A percentile compares a stretch with the other conserved stretches of the same genome.
Conservation (phyloP, 2,329 filamentous ascomycete species). For the Myriosclerotinia scirpicola region DNA sequence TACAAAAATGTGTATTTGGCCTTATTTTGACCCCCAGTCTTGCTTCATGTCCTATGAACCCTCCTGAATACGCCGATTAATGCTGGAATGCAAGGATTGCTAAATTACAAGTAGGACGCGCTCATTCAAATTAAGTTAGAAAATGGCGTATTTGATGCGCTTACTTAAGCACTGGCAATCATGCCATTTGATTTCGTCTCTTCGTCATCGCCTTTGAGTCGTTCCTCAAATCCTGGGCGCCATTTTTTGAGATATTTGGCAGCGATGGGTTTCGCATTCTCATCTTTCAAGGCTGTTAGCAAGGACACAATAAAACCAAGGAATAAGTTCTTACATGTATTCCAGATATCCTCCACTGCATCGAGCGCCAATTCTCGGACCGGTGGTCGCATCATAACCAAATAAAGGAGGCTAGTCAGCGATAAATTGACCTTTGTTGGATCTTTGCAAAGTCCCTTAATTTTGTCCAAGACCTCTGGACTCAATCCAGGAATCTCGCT, state of each 20-base stretch:
- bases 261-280: constrained; percentile 62
- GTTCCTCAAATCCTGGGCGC: constrained; percentile 47
- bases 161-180: constrained; percentile 15
- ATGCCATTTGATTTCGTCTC: constrained; percentile 29
- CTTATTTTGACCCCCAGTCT: constrained; percentile 2
- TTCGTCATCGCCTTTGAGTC: constrained; percentile 30
- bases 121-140: background rate
- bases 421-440: constrained; percentile 64
- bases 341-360: constrained; percentile 65
- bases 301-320: constrained; percentile 24
- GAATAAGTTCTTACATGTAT: constrained; percentile 55
- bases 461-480: constrained; percentile 66
- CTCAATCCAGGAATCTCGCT: constrained; percentile 87
- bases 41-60: constrained; percentile 8
- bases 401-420: constrained; percentile 63
- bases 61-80: constrained; percentile 15
- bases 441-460: constrained; percentile 67
- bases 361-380: constrained; percentile 63
- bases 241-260: constrained; percentile 62
- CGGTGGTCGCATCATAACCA: constrained; percentile 67
- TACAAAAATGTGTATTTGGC: constrained; percentile 13
- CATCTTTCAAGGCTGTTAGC: constrained; percentile 46
- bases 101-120: constrained; percentile 18
- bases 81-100: constrained; percentile 18
- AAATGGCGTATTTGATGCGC: background rate